phyloP scores from a whole-genome alignment of 129 eudicot species.

The Mikania micrantha region DNA sequence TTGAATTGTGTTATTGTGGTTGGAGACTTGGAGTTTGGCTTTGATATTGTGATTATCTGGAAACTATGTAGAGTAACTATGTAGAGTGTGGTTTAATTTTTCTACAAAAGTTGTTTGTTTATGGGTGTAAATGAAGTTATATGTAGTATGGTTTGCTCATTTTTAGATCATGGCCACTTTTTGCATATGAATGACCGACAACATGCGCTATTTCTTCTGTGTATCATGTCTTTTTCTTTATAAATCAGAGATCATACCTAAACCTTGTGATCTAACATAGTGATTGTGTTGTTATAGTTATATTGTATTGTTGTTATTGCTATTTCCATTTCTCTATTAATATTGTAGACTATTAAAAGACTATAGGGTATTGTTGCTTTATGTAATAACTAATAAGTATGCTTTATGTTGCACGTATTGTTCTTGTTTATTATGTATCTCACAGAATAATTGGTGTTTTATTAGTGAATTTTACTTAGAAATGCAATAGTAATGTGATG shows the following conservation, averaged over 20 bases:
- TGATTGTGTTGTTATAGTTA: background rate
- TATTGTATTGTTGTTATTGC: background rate
- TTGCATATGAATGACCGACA: background rate
- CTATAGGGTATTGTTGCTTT: background rate
- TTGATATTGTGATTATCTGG: background rate
- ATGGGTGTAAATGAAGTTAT: background rate
- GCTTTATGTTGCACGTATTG: no score
- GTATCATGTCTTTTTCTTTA: background rate
- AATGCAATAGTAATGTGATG: no score
- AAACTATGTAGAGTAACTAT: background rate
- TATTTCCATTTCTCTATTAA: background rate
- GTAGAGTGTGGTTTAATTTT: background rate
- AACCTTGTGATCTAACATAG: background rate
- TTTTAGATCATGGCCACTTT: conserved; percentile 8
- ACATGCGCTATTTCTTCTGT: background rate
- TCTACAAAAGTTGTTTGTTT: background rate
- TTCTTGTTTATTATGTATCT: background rate
- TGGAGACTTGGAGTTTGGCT: background rate
- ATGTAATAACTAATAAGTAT: conserved; percentile 2
- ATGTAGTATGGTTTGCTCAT: background rate
- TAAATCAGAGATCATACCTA: background rate
- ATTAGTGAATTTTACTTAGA: background rate
- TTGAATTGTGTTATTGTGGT: background rate
- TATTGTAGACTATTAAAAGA: background rate
- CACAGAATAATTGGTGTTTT: background rate